These are phyloP conservation scores for Phlyctochytrium bullatum DNA, from an alignment of 192 early-diverging fungal genomes.

Conservation along the genomic window DNA sequence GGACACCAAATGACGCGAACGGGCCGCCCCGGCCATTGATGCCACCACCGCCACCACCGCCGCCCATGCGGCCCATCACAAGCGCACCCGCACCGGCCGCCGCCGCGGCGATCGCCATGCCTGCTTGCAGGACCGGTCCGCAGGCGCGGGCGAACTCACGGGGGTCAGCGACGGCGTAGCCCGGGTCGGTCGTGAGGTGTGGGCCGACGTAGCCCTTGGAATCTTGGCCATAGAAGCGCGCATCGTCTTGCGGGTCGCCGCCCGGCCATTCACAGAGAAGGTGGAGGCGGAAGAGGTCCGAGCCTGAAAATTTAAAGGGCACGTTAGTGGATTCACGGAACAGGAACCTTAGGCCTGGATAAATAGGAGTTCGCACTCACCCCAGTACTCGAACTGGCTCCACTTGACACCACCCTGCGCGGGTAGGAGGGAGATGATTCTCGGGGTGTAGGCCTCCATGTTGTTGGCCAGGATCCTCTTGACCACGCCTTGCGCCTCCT, in stretches of 20 bases:
- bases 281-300: slow-evolving; percentile 4
- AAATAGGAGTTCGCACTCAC: not conserved
- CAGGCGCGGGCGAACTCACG: not conserved
- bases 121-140: not conserved
- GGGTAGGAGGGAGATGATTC: not conserved
- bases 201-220: slow-evolving; percentile 2
- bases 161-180: slow-evolving; percentile 1
- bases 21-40: not conserved
- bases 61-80: not conserved
- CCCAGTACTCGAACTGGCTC: not conserved
- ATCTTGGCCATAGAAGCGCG: not conserved
- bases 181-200: not conserved
- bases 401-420: not conserved
- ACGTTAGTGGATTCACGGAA: no score
- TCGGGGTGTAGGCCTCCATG: not conserved
- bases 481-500: not conserved
- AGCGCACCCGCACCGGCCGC: not conserved
- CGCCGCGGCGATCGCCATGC: not conserved
- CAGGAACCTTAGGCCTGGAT: no score
- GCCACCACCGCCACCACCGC: not conserved
- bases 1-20: not conserved
- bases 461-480: slow-evolving; percentile 1
- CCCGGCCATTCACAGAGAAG: slow-evolving; percentile 4
- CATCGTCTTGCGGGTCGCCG: not conserved
- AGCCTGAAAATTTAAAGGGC: not conserved